Evolutionary conservation across 257 asterid species (phyloP).

Genomic region (Eustoma russellianum): DNA sequence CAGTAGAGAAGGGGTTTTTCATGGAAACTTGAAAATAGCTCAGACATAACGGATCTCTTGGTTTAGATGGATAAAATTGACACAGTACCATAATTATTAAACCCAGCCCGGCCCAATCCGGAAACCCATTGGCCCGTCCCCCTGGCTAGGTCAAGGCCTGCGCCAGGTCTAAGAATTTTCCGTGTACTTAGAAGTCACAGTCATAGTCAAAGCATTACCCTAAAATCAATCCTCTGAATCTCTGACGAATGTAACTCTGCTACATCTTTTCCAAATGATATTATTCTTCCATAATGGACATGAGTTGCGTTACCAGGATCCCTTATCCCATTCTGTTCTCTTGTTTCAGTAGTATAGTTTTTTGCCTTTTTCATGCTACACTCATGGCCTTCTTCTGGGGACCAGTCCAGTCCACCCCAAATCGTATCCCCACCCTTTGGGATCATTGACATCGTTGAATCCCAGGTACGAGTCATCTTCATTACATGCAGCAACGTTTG

Average conservation of each 20-base stretch:
- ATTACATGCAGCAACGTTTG: conserved; percentile 65
- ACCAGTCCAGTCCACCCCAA: conserved; percentile 85
- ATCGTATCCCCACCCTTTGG: conserved; percentile 78
- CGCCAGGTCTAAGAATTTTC: conserved; percentile 2
- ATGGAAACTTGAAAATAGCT: no score
- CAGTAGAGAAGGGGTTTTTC: no score
- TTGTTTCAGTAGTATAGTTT: conserved; percentile 25
- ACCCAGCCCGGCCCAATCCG: no score
- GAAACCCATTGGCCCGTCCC: no score
- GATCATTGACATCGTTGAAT: conserved; percentile 74
- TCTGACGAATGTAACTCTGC: conserved; percentile 46
- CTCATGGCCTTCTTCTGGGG: conserved; percentile 64
- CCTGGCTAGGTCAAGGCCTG: background rate
- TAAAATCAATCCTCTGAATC: conserved; percentile 49
- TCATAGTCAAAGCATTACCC: conserved; percentile 35
- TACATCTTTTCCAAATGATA: conserved; percentile 61
- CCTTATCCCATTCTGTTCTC: conserved; percentile 20
- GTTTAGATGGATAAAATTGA: no score
- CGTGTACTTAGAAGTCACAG: background rate
- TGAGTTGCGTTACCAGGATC: conserved; percentile 17
- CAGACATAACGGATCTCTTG: no score
- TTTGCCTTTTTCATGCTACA: conserved; percentile 35
- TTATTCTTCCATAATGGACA: conserved; percentile 50
- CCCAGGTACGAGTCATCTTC: conserved; percentile 85
- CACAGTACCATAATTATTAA: no score